Conservation (phyloP, 2,329 filamentous ascomycete species). For the Myriosclerotinia curreyana region DNA sequence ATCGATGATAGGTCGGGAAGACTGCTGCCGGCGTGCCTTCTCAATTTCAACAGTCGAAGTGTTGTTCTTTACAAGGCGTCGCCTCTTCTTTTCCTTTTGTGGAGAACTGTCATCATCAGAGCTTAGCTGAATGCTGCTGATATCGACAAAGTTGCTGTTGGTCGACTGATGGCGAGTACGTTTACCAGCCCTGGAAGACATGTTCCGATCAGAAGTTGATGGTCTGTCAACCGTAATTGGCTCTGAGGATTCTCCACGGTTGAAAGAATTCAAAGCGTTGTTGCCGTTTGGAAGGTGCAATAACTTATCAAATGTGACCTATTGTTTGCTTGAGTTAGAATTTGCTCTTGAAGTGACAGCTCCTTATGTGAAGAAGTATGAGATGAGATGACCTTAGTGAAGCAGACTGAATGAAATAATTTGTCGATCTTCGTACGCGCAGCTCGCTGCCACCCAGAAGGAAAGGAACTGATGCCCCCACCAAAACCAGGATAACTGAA, state of each 20-base stretch:
- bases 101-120: slow-evolving; percentile 30
- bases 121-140: slow-evolving; percentile 23
- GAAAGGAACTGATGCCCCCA: neutral
- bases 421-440: slow-evolving; percentile 4
- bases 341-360: neutral
- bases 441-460: slow-evolving; percentile 1
- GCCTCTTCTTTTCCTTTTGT: slow-evolving; percentile 28
- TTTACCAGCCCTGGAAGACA: slow-evolving; percentile 28
- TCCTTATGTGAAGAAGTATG: neutral
- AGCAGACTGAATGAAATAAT: neutral
- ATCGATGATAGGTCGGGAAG: slow-evolving; percentile 23
- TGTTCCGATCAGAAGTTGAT: slow-evolving; percentile 23
- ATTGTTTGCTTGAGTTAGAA: slow-evolving; percentile 4
- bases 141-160: slow-evolving; percentile 29
- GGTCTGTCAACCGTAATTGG: slow-evolving; percentile 21
- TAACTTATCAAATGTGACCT: slow-evolving; percentile 48
- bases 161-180: slow-evolving; percentile 28
- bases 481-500: neutral
- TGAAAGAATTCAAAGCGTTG: slow-evolving; percentile 45
- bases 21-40: slow-evolving; percentile 26
- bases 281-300: slow-evolving; percentile 46
- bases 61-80: slow-evolving; percentile 30
- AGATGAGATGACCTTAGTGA: neutral
- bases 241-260: slow-evolving; percentile 31
- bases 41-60: slow-evolving; percentile 25